Evolutionary conservation across 768 basidiomycete genomes (phyloP).

Genomic region (Naematelia encephala): DNA sequence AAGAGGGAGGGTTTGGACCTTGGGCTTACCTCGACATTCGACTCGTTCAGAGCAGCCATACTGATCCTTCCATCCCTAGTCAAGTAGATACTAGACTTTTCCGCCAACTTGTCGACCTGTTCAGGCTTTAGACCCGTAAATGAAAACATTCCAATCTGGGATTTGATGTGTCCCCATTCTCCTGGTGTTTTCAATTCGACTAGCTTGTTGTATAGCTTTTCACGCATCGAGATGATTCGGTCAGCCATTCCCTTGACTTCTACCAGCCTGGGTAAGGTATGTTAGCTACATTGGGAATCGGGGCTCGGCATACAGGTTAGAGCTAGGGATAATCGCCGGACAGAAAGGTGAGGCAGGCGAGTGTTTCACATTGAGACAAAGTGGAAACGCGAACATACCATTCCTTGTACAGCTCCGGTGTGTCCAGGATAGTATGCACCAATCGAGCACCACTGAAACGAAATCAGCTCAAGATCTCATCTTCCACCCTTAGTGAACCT

Average conservation of each 20-base stretch:
- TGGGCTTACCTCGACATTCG: slow-evolving; percentile 61
- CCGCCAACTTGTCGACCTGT: slow-evolving; percentile 48
- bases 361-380: neutral
- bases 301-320: no score
- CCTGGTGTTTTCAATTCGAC: slow-evolving; percentile 77
- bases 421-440: slow-evolving; percentile 46
- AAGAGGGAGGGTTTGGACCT: no score
- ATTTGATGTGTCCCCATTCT: slow-evolving; percentile 90
- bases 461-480: neutral
- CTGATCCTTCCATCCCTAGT: slow-evolving; percentile 66
- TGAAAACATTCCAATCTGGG: slow-evolving; percentile 67
- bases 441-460: slow-evolving; percentile 48
- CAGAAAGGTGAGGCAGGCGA: slow-evolving; percentile 3
- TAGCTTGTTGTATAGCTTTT: slow-evolving; percentile 62
- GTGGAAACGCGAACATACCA: slow-evolving; percentile 37
- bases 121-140: slow-evolving; percentile 44
- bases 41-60: slow-evolving; percentile 84
- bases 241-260: slow-evolving; percentile 91
- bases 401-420: slow-evolving; percentile 38
- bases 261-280: slow-evolving; percentile 31
- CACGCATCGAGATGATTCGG: slow-evolving; percentile 87
- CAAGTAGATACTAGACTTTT: slow-evolving; percentile 50
- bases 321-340: no score
- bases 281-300: slow-evolving; percentile 18
- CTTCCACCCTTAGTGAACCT: neutral